These are phyloP conservation scores for Limnanthes douglasii DNA, from an alignment of 345 rosid species.

Conservation along the genomic window DNA sequence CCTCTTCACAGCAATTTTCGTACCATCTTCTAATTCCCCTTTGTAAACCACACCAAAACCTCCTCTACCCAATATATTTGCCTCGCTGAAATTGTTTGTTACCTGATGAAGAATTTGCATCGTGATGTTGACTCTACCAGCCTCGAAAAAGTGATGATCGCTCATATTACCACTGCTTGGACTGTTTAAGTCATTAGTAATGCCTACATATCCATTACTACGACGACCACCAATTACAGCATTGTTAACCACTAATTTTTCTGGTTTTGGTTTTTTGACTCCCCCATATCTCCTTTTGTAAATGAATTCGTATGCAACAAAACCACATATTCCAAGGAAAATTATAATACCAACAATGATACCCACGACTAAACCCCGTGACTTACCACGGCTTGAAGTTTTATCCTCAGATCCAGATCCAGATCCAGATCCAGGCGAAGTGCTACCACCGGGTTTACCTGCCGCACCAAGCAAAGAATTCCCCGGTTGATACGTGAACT, in stretches of 20 bases:
- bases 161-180: conserved; percentile 47
- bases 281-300: conserved; percentile 21
- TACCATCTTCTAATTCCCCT: conserved; percentile 81
- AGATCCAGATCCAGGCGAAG: conserved; percentile 13
- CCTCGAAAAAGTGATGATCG: conserved; percentile 36
- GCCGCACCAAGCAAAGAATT: conserved; percentile 32
- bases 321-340: conserved; percentile 23
- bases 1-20: conserved; percentile 73
- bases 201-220: conserved; percentile 17
- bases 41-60: conserved; percentile 85
- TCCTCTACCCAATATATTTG: conserved; percentile 62
- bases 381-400: too few species aligned
- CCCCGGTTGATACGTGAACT: conserved; percentile 25
- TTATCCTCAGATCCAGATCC: too few species aligned
- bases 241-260: conserved; percentile 19
- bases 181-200: conserved; percentile 31
- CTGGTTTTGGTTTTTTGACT: conserved; percentile 27
- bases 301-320: conserved; percentile 31
- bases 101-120: conserved; percentile 59
- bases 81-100: conserved; percentile 55
- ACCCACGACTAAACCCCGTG: too few species aligned
- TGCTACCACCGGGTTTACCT: too few species aligned
- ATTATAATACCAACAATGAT: conserved; percentile 28
- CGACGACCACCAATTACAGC: too few species aligned
- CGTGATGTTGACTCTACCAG: conserved; percentile 45